phyloP scores from a whole-genome alignment of 1,284 basidiomycete genomes.

The Ustanciosporium gigantosporum region DNA sequence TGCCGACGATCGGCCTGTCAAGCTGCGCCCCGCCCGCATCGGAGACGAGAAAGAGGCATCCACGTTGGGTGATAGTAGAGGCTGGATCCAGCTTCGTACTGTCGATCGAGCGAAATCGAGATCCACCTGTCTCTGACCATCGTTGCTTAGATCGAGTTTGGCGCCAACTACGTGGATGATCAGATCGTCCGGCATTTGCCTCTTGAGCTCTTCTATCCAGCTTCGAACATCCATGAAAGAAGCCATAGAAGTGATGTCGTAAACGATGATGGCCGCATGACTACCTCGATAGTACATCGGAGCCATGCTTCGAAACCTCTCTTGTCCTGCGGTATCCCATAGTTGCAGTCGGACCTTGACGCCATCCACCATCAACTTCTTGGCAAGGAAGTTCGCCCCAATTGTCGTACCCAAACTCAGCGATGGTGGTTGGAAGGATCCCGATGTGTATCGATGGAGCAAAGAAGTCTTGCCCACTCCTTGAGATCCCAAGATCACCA shows the following conservation, averaged over 20 bases:
- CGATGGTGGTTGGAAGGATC: slow-evolving; percentile 61
- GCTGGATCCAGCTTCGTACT: slow-evolving; percentile 64
- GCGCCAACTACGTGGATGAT: slow-evolving; percentile 90
- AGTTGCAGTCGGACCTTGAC: slow-evolving; percentile 77
- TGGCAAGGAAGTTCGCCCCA: slow-evolving; percentile 90
- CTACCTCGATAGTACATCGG: slow-evolving; percentile 99
- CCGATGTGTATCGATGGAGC: slow-evolving; percentile 87
- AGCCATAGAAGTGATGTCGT: slow-evolving; percentile 90
- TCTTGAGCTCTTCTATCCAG: slow-evolving; percentile 88
- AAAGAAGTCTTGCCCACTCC: slow-evolving; percentile 95
- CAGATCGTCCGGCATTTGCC: slow-evolving; percentile 71
- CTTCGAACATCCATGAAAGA: slow-evolving; percentile 88
- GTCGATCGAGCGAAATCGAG: slow-evolving; percentile 72
- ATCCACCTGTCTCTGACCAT: slow-evolving; percentile 66
- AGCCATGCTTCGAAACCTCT: slow-evolving; percentile 88
- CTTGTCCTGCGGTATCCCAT: slow-evolving; percentile 98
- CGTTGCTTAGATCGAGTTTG: slow-evolving; percentile 73
- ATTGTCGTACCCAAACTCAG: slow-evolving; percentile 77
- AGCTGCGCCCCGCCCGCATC: no score
- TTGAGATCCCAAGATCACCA: slow-evolving; percentile 94
- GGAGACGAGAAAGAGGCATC: background rate
- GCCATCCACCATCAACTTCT: slow-evolving; percentile 86
- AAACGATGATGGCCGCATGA: slow-evolving; percentile 91
- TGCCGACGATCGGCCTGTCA: slow-evolving; percentile 71
- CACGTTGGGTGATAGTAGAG: background rate